Evolutionary conservation across 345 rosid genomes (phyloP).

Genomic region (Lepidium africanum): DNA sequence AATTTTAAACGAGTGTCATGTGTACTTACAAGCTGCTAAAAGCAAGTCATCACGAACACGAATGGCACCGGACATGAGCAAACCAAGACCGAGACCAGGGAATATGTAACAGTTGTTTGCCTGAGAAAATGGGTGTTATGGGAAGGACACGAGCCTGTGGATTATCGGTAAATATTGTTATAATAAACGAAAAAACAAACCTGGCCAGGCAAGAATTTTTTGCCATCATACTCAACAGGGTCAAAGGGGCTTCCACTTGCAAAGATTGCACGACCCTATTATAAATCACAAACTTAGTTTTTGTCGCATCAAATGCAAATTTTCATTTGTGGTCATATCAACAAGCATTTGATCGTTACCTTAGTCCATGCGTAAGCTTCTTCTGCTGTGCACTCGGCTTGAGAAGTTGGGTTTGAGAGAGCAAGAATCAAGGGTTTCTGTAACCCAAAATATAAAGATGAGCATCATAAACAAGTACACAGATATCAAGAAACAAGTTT

Average conservation of each 20-base stretch:
- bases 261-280: constrained; percentile 87
- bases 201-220: constrained; percentile 77
- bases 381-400: constrained; percentile 93
- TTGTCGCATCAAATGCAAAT: not conserved
- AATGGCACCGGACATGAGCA: constrained; percentile 85
- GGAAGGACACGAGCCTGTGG: not conserved
- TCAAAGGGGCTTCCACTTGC: constrained; percentile 98
- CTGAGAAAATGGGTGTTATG: constrained; percentile 27
- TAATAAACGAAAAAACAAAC: constrained; percentile 26
- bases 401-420: constrained; percentile 94
- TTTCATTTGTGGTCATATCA: not conserved
- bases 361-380: constrained; percentile 91
- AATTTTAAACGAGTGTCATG: not conserved
- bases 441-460: constrained; percentile 12
- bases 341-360: constrained; percentile 34
- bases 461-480: not conserved
- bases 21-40: constrained; percentile 89
- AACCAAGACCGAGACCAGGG: constrained; percentile 91
- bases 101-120: constrained; percentile 96
- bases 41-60: constrained; percentile 95
- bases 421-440: constrained; percentile 94
- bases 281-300: not conserved
- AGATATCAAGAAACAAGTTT: not conserved
- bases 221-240: constrained; percentile 65
- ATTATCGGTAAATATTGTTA: not conserved